Evolutionary conservation across 805 yeast species (phyloP).

Genomic region (Metschnikowia picachoensis): DNA sequence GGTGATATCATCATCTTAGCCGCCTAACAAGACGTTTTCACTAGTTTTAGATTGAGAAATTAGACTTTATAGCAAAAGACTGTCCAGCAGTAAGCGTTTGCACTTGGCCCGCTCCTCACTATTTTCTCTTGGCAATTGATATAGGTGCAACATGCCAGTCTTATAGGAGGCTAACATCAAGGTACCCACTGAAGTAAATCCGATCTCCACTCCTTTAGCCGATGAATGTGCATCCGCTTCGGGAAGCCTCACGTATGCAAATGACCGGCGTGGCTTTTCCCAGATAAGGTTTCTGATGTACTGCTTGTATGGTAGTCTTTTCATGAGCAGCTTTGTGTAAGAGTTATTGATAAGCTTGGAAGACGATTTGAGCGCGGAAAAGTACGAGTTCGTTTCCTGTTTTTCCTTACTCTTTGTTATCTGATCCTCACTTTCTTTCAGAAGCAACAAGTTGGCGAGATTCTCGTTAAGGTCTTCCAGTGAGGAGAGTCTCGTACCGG

Average conservation of each 20-base stretch:
- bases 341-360: conserved; percentile 30
- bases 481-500: conserved; percentile 21
- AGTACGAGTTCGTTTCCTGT: conserved; percentile 14
- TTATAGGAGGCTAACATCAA: conserved; percentile 37
- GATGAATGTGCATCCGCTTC: conserved; percentile 15
- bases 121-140: conserved; percentile 26
- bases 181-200: conserved; percentile 29
- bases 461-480: conserved; percentile 42
- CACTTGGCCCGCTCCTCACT: conserved; percentile 31
- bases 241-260: conserved; percentile 38
- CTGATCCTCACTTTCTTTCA: conserved; percentile 17
- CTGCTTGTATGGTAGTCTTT: conserved; percentile 38
- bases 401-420: conserved; percentile 1
- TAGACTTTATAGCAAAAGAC: conserved; percentile 3
- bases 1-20: too few relatives aligned
- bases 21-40: too few relatives aligned
- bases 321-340: conserved; percentile 36
- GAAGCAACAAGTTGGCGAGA: conserved; percentile 34
- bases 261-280: conserved; percentile 42
- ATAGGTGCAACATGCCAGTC: conserved; percentile 37
- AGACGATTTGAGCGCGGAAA: conserved; percentile 23
- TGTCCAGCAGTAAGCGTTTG: conserved; percentile 25
- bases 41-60: too few relatives aligned
- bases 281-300: conserved; percentile 39
- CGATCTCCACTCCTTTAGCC: conserved; percentile 31